These are phyloP conservation scores for Podaxis carcinomalis DNA, from an alignment of 768 basidiomycete species.

Conservation along the genomic window DNA sequence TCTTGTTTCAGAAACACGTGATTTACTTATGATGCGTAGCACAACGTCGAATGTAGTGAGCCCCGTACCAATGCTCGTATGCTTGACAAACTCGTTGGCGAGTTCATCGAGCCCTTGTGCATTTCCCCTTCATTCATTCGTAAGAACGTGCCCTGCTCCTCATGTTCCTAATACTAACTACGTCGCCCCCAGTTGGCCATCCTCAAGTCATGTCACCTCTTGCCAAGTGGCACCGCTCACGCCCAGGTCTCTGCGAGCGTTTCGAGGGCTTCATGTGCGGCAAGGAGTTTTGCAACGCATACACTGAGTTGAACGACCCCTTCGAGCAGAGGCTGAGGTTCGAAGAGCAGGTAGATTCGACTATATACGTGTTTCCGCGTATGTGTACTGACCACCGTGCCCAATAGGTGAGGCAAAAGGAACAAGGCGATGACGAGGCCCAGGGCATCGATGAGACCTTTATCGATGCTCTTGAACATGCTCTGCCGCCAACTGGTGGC, in stretches of 20 bases:
- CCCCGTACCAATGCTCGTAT: conserved; percentile 93
- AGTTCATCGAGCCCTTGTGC: conserved; percentile 96
- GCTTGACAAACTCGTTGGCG: conserved; percentile 98
- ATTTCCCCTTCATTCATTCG: conserved; percentile 95
- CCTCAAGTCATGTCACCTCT: conserved; percentile 99
- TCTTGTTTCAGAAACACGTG: neutral
- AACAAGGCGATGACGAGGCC: conserved; percentile 95
- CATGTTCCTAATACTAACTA: neutral
- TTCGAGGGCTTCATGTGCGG: conserved; percentile 99
- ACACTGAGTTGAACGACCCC: conserved; percentile 99
- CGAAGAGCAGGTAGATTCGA: conserved; percentile 72
- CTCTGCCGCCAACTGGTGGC: conserved; percentile 94
- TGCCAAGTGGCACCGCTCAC: conserved; percentile 97
- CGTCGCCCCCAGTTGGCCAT: conserved; percentile 68
- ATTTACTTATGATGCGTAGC: conserved; percentile 37
- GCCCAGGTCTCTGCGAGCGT: conserved; percentile 95
- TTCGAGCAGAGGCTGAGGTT: conserved; percentile 95
- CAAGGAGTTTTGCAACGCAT: conserved; percentile 98
- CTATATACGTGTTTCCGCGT: neutral
- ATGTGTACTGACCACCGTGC: neutral
- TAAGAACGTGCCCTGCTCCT: conserved; percentile 23
- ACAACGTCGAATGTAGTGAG: conserved; percentile 94
- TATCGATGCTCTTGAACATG: conserved; percentile 96
- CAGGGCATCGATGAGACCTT: conserved; percentile 97
- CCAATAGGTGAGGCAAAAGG: conserved; percentile 79